Evolutionary conservation across 1,284 basidiomycete genomes (phyloP).

Genomic region (Papiliotrema laurentii): DNA sequence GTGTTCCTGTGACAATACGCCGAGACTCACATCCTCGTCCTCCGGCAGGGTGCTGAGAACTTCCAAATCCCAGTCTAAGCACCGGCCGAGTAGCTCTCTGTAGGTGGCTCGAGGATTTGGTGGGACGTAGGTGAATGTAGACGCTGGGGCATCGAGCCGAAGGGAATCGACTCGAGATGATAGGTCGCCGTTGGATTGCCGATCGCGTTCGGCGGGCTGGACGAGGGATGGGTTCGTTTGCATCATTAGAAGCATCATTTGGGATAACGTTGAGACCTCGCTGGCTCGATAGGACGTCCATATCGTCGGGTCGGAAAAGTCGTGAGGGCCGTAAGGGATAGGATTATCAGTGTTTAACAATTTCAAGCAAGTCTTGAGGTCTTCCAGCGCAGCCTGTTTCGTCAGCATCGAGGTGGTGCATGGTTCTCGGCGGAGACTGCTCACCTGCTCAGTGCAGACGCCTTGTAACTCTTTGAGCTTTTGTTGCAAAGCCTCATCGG

Average conservation of each 20-base stretch:
- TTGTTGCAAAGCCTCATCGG: conserved; percentile 9
- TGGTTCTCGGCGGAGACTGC: background rate
- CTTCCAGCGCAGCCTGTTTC: conserved; percentile 68
- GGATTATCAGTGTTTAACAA: conserved; percentile 78
- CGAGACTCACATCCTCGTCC: conserved; percentile 91
- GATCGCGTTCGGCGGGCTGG: conserved; percentile 54
- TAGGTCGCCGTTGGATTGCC: conserved; percentile 56
- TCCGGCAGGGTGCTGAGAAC: conserved; percentile 86
- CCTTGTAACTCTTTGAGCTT: conserved; percentile 12
- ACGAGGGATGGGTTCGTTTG: conserved; percentile 81
- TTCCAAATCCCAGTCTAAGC: conserved; percentile 81
- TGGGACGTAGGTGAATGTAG: conserved; percentile 66
- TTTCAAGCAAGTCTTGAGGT: conserved; percentile 86
- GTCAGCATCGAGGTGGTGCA: background rate
- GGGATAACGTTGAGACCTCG: conserved; percentile 80
- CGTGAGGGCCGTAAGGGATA: conserved; percentile 79
- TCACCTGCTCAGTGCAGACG: conserved; percentile 23
- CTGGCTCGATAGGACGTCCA: conserved; percentile 78
- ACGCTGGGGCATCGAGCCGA: conserved; percentile 13
- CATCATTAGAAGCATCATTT: conserved; percentile 84
- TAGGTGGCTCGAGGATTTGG: conserved; percentile 82
- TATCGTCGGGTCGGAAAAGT: conserved; percentile 74
- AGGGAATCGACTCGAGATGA: conserved; percentile 20
- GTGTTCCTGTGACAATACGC: conserved; percentile 79
- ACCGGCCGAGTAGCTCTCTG: conserved; percentile 73